phyloP scores from a whole-genome alignment of 129 eudicot species.

The Deinandra increscens region DNA sequence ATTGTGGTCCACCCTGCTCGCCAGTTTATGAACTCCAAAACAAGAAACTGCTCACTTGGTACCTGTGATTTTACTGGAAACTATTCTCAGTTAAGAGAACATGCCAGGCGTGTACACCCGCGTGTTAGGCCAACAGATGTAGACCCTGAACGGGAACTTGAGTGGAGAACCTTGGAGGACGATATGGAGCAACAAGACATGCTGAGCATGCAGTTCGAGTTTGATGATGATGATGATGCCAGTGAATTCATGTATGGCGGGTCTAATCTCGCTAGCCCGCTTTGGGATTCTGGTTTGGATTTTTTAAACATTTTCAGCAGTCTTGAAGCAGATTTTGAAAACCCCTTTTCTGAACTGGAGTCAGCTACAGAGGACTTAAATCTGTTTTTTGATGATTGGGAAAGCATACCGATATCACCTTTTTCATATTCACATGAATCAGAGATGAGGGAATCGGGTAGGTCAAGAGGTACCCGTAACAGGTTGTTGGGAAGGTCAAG shows the following conservation, averaged over 20 bases:
- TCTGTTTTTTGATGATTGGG: conserved; percentile 18
- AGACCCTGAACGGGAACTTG: conserved; percentile 40
- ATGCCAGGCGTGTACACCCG: conserved; percentile 54
- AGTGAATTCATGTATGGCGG: conserved; percentile 2
- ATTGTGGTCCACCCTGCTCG: conserved; percentile 44
- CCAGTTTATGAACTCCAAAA: conserved; percentile 48
- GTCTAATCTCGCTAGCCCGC: conserved; percentile 18
- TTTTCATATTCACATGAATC: background rate
- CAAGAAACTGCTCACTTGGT: conserved; percentile 56
- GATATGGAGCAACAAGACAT: conserved; percentile 38
- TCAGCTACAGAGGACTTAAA: background rate
- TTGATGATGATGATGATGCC: conserved; percentile 5
- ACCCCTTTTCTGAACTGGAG: conserved; percentile 9
- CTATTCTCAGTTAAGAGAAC: conserved; percentile 49
- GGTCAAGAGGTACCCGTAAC: conserved; percentile 9
- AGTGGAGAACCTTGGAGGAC: conserved; percentile 42
- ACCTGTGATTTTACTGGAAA: conserved; percentile 49
- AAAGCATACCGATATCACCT: background rate
- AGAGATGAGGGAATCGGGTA: background rate
- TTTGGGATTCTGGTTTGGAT: conserved; percentile 21
- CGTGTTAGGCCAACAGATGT: conserved; percentile 44
- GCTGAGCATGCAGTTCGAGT: conserved; percentile 32
- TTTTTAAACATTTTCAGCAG: background rate
- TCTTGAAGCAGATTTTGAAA: conserved; percentile 10
- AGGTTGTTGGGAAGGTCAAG: conserved; percentile 3